Evolutionary conservation across 345 rosid genomes (phyloP).

Genomic region (Toxicodendron radicans): DNA sequence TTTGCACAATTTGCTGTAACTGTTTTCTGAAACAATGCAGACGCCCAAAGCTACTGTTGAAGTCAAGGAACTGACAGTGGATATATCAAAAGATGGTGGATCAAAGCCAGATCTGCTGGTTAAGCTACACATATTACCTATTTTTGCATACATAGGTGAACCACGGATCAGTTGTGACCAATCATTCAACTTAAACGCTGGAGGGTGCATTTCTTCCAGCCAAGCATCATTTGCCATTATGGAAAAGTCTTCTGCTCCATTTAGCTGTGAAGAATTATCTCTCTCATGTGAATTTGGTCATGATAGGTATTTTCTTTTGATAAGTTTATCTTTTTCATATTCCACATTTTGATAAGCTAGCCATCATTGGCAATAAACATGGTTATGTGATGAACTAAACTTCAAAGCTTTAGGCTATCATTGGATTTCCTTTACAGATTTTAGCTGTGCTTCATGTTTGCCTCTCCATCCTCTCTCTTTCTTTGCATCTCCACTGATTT

Average conservation of each 20-base stretch:
- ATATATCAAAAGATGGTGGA: slow-evolving; percentile 80
- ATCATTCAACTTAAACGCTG: slow-evolving; percentile 38
- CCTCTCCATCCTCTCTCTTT: not conserved
- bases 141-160: slow-evolving; percentile 63
- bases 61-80: slow-evolving; percentile 72
- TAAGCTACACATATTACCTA: slow-evolving; percentile 70
- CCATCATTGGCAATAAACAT: slow-evolving; percentile 5
- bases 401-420: not conserved
- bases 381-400: not conserved
- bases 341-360: slow-evolving; percentile 6
- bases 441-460: not conserved
- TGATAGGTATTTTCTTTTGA: slow-evolving; percentile 55
- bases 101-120: slow-evolving; percentile 65
- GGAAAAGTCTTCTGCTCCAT: slow-evolving; percentile 69
- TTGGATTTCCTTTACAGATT: slow-evolving; percentile 5
- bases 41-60: slow-evolving; percentile 61
- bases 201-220: slow-evolving; percentile 39
- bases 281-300: slow-evolving; percentile 86
- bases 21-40: slow-evolving; percentile 49
- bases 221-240: slow-evolving; percentile 43
- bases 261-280: slow-evolving; percentile 76
- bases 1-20: slow-evolving; percentile 5
- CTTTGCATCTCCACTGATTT: slow-evolving; percentile 5
- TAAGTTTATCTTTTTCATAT: slow-evolving; percentile 6
- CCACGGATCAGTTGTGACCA: slow-evolving; percentile 59